Conservation (phyloP, 106 monocot genomes). For the Apostasia ramifera region DNA sequence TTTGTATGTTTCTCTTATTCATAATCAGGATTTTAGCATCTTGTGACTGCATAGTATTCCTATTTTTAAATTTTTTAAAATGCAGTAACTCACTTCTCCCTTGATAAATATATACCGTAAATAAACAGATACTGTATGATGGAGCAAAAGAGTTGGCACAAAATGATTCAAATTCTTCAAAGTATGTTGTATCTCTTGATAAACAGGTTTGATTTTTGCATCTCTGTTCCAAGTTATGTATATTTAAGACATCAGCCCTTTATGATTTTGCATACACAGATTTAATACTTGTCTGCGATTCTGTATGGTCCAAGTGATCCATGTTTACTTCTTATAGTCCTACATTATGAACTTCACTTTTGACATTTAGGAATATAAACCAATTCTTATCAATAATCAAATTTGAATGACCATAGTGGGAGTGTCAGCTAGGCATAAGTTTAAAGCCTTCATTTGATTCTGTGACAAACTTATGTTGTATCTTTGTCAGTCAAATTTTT, state of each 20-base stretch:
- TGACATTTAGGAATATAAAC: too few relatives aligned
- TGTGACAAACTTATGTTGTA: too few relatives aligned
- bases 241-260: background rate
- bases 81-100: background rate
- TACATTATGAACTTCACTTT: background rate
- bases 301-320: background rate
- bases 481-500: too few relatives aligned
- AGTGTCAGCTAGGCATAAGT: too few relatives aligned
- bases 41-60: background rate
- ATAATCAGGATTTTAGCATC: conserved; percentile 8
- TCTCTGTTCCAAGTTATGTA: background rate
- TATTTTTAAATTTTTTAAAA: background rate
- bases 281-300: background rate
- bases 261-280: background rate
- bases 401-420: too few relatives aligned
- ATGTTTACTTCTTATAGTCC: background rate
- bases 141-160: conserved; percentile 83
- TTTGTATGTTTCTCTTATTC: conserved; percentile 56
- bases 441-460: too few relatives aligned
- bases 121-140: conserved; percentile 74
- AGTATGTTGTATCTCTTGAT: conserved; percentile 73
- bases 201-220: conserved; percentile 68
- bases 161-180: conserved; percentile 54
- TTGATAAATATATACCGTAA: conserved; percentile 12
- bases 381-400: too few relatives aligned